Evolutionary conservation across 1,284 basidiomycete genomes (phyloP).

Genomic region (Papiliotrema terrestris): DNA sequence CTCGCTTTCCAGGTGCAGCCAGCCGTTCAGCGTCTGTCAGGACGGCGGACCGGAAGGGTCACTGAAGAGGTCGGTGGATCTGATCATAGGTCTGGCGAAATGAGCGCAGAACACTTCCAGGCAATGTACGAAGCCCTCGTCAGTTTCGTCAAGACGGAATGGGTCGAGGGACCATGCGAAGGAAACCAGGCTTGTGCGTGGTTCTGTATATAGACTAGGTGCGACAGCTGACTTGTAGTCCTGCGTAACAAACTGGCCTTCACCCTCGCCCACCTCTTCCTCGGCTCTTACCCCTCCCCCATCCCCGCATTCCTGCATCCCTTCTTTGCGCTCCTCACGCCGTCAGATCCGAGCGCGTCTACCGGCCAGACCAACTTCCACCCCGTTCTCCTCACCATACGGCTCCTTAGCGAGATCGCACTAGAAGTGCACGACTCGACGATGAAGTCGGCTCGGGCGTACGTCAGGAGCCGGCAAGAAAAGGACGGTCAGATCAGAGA

Average conservation of each 20-base stretch:
- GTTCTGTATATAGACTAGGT: too few relatives aligned
- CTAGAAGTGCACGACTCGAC: conserved; percentile 89
- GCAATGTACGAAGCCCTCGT: conserved; percentile 47
- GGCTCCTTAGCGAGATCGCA: conserved; percentile 83
- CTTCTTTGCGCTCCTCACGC: conserved; percentile 48
- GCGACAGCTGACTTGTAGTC: conserved; percentile 26
- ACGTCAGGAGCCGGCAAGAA: conserved; percentile 63
- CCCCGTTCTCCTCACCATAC: conserved; percentile 78
- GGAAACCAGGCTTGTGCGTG: conserved; percentile 44
- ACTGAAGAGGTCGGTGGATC: neutral
- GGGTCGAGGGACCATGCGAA: conserved; percentile 48
- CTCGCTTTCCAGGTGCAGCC: neutral
- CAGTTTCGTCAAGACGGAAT: conserved; percentile 46
- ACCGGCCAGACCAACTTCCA: conserved; percentile 58
- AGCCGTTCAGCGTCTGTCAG: neutral
- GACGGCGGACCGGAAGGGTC: too few relatives aligned
- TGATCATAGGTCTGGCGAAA: conserved; percentile 29
- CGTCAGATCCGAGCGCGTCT: conserved; percentile 26
- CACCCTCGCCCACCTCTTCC: conserved; percentile 91
- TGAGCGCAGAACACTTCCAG: conserved; percentile 34
- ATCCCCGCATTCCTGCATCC: conserved; percentile 48
- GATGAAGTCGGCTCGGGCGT: conserved; percentile 75
- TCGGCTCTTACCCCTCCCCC: conserved; percentile 59
- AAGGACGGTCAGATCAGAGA: conserved; percentile 82
- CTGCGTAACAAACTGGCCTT: conserved; percentile 92